phyloP scores from a whole-genome alignment of 2,329 filamentous ascomycete genomes.

The Neofusicoccum sp. region DNA sequence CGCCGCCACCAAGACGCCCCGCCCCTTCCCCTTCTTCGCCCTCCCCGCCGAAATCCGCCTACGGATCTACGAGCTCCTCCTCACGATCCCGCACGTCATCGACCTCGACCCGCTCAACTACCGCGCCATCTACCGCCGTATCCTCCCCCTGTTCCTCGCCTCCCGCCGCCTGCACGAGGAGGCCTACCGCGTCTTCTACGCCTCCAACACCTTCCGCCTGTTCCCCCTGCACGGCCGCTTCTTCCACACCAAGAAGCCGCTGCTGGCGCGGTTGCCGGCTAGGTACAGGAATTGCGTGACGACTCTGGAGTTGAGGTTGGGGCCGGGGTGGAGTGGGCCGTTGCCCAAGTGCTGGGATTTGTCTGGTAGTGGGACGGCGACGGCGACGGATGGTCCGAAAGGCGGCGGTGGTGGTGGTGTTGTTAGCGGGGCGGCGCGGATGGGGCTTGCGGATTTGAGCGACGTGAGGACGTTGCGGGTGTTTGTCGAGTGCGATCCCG shows the following conservation, averaged over 20 bases:
- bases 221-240: constrained; percentile 59
- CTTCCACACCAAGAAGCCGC: constrained; percentile 73
- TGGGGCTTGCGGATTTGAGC: constrained; percentile 66
- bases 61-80: constrained; percentile 51
- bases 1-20: neutral
- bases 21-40: constrained; percentile 54
- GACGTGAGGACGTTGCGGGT: constrained; percentile 64
- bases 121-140: constrained; percentile 46
- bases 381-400: too few relatives aligned
- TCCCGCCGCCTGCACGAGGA: constrained; percentile 55
- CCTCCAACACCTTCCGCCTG: constrained; percentile 55
- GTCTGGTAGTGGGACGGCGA: neutral
- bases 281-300: constrained; percentile 63
- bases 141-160: constrained; percentile 70
- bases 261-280: constrained; percentile 67
- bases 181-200: constrained; percentile 55
- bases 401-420: neutral
- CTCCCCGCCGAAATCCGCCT: constrained; percentile 57
- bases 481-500: constrained; percentile 74
- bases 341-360: constrained; percentile 69
- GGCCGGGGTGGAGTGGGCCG: constrained; percentile 67
- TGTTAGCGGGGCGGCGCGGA: constrained; percentile 22
- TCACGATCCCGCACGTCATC: constrained; percentile 57
- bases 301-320: constrained; percentile 69
- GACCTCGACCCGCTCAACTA: constrained; percentile 71